Evolutionary conservation across 2,329 filamentous ascomycete genomes (phyloP).

Genomic region (Zopfia rhizophila): DNA sequence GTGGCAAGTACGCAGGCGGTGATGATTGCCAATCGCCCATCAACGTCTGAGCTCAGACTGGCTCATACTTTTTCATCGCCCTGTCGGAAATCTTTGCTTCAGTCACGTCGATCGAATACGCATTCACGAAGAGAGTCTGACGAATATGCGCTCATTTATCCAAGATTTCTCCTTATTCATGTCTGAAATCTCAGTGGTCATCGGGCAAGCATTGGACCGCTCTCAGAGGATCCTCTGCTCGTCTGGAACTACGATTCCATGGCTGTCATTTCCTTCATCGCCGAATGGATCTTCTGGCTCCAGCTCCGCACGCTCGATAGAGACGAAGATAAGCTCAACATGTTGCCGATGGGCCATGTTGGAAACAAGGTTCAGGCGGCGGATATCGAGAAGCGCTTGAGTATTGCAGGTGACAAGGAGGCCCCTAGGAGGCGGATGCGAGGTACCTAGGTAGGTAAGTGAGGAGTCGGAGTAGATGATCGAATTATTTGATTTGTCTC

Average conservation of each 20-base stretch:
- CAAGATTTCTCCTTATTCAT: constrained; percentile 50
- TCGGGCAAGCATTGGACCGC: constrained; percentile 44
- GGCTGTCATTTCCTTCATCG: constrained; percentile 48
- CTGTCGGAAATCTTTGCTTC: constrained; percentile 71
- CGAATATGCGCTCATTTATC: constrained; percentile 66
- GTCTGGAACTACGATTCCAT: constrained; percentile 50
- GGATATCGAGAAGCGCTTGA: constrained; percentile 39
- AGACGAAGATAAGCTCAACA: constrained; percentile 50
- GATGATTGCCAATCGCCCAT: constrained; percentile 56
- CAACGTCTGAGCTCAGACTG: constrained; percentile 65
- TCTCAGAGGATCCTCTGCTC: constrained; percentile 45
- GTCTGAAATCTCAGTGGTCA: constrained; percentile 42
- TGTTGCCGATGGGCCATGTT: constrained; percentile 50
- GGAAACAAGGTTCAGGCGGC: constrained; percentile 37
- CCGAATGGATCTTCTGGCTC: constrained; percentile 45
- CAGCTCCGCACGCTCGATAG: constrained; percentile 45
- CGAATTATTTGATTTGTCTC: not conserved
- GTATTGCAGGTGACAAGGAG: not conserved
- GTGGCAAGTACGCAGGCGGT: constrained; percentile 59
- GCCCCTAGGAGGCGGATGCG: too few species aligned
- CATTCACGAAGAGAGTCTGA: constrained; percentile 78
- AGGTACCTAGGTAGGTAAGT: not conserved
- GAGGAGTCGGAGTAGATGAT: not conserved
- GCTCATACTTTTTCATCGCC: constrained; percentile 65
- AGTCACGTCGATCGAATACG: constrained; percentile 77